Conservation (phyloP, 139 green algal genomes). For the Micractinium sp. region DNA sequence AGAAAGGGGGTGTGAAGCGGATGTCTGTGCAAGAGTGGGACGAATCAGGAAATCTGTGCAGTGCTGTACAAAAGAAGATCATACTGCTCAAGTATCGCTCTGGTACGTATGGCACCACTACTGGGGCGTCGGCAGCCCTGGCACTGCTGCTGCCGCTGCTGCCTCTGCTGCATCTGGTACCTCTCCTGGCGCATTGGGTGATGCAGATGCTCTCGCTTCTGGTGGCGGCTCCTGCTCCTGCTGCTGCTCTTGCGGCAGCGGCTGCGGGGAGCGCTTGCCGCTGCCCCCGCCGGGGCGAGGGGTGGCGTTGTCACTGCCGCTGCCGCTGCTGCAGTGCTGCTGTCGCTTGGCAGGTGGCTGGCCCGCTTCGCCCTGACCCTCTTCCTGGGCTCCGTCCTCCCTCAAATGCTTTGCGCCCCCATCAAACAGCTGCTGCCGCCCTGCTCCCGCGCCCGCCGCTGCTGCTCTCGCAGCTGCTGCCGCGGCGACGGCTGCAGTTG, state of each 20-base stretch:
- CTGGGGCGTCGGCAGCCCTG: neutral
- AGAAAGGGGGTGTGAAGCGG: too few relatives aligned
- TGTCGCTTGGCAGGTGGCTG: neutral
- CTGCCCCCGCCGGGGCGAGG: neutral
- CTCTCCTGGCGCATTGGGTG: too few relatives aligned
- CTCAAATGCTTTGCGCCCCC: neutral
- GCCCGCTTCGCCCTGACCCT: neutral
- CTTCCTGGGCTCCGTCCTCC: neutral
- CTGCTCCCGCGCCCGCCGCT: neutral
- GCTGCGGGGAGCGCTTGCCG: neutral
- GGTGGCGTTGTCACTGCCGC: too few relatives aligned
- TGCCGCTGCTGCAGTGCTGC: neutral
- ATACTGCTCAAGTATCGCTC: too few relatives aligned
- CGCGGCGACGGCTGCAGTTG: neutral
- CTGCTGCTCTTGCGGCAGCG: neutral
- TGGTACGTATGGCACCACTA: neutral
- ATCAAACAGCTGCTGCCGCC: neutral
- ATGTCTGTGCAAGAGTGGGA: too few relatives aligned
- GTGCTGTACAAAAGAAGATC: too few relatives aligned
- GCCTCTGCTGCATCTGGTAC: neutral
- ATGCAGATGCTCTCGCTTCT: too few relatives aligned
- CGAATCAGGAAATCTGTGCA: too few relatives aligned
- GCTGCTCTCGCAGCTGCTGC: neutral
- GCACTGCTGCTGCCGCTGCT: neutral
- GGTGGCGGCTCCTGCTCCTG: neutral